A percentile compares a stretch with the other conserved stretches of the same genome.
Conservation (phyloP, 192 early-diverging fungal genomes). For the Coemansia furcata region DNA sequence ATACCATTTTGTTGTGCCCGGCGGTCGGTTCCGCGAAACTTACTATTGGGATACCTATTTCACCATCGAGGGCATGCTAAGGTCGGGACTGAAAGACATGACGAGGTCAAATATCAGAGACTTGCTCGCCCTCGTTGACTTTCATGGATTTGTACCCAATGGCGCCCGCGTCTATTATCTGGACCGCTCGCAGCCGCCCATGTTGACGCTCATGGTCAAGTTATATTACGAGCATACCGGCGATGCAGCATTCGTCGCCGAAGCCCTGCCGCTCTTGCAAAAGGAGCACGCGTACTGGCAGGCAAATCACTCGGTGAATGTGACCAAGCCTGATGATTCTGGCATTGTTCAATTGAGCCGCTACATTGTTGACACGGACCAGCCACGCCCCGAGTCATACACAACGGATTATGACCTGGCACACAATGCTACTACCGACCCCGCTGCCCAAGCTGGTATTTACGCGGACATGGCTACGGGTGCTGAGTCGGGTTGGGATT, state of each 20-base stretch:
- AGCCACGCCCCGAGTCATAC: conserved; percentile 69
- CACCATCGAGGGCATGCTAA: conserved; percentile 62
- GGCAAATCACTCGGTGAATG: conserved; percentile 49
- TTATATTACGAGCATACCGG: conserved; percentile 56
- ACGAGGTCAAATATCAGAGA: conserved; percentile 59
- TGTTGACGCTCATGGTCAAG: conserved; percentile 68
- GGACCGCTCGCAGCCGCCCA: conserved; percentile 72
- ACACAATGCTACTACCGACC: conserved; percentile 33
- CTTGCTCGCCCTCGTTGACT: conserved; percentile 59
- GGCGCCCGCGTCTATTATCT: conserved; percentile 74
- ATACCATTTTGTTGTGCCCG: conserved; percentile 68
- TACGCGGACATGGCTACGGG: conserved; percentile 67
- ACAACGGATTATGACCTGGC: conserved; percentile 58
- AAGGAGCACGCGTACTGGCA: conserved; percentile 67
- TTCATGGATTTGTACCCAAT: conserved; percentile 71
- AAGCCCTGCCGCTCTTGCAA: conserved; percentile 56
- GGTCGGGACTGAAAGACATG: conserved; percentile 54
- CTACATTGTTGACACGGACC: conserved; percentile 56
- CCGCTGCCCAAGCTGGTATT: conserved; percentile 21
- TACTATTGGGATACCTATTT: conserved; percentile 80
- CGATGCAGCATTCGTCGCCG: conserved; percentile 47
- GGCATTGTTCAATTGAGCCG: conserved; percentile 36
- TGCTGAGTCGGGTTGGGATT: conserved; percentile 77
- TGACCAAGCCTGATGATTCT: conserved; percentile 6
- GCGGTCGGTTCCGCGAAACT: conserved; percentile 69